Base-by-base conservation (phyloP, 192 early-diverging fungal species). In the Umbelopsis ramanniana region DNA sequence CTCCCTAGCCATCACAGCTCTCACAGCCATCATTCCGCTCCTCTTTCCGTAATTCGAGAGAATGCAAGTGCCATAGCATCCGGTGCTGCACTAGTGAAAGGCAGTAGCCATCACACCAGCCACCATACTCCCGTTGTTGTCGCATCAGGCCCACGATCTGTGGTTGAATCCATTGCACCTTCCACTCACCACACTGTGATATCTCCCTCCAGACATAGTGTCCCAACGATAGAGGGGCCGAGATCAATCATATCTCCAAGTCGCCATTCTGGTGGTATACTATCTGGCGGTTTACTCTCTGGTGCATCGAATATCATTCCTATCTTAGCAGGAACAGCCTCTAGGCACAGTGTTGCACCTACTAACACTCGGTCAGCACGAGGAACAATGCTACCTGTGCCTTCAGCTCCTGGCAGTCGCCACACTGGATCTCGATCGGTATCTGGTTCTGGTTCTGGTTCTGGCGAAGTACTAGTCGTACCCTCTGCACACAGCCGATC, bases 61-160 rank as follows among this genome's bases (percentile, higher is more conserved):
- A 63, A 63, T 19, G 57, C 57, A 3, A 63, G 57, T 63, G 57
- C 57, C 4, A 63, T 63, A 29, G 57, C 33, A 19, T 63, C 57
- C 33, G 57, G 57, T 37, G 57, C 14, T n/a, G 29, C 15, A 6
- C 15, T 37, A 3, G 26, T 22, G 23, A 29, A 63, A 19, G 19
- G 33, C 12, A 35, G 24, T 7, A 63, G 57, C 29, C 57, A 63
- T 37, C 57, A 63, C n/a, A 63, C 29, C 19, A 37, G 48, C n/a
- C 48, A 50, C 6, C 48, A 50, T 43, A 11, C 48, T 9, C 48
- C 15, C 7, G 17, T 50, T 15, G n/a, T 50, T 35, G 15, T 63
- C 5, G 57, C 33, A 38, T 63, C 57, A 19, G 57, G 29, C 4
- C 57, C 57, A 29, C 26, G 57, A n/a, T 63, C 57, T 12, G 57